Evolutionary conservation across 495 filamentous ascomycete species (phyloP), one percentile per base, ranked within the genome.

Genomic region (Usnea hakonensis): DNA sequence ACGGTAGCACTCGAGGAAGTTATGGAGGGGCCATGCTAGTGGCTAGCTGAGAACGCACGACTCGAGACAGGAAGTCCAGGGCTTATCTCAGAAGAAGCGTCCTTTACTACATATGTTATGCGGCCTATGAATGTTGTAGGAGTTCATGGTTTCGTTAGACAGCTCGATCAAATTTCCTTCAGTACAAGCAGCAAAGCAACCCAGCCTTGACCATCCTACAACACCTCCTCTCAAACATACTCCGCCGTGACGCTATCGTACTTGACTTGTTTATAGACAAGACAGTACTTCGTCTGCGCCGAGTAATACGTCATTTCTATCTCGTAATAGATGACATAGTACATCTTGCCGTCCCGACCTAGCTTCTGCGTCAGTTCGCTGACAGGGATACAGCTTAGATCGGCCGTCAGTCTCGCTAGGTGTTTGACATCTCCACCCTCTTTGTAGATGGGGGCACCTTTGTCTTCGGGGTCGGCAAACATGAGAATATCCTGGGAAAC

Each of bases 301-400:
- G 64, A 67, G 55, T 69, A 69, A 26, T 70, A 73, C 6, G 64
- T 65, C 44, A 71, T 71, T 33, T 69, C 67, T 26, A 75, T 71
- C 13, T 72, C 33, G 44, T 58, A 73, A 2, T 65, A 28, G 30
- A 75, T 57, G 46, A 66, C 64, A 53, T 69, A 71, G 55, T 73
- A 74, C 11, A 46, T 21, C 44, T 67, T 58, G 2, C 65, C 53
- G 59, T 75, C 70, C 37, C 58, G 40, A 1, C 70, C 70, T 5
- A 38, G 11, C 54, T 41, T 41, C 55, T 65, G 60, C 32, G 56
- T 53, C 23, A 68, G 44, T 37, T 66, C 58, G n/a, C n/a, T 9
- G 16, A 35, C 26, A 4, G 66, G 68, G 8, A 70, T 68, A 32
- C 66, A 66, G 35, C 63, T 64, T 19, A 68, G 58, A 58, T 68